phyloP scores from a whole-genome alignment of 352 stramenopile genomes.

The Globisporangium paddicum region DNA sequence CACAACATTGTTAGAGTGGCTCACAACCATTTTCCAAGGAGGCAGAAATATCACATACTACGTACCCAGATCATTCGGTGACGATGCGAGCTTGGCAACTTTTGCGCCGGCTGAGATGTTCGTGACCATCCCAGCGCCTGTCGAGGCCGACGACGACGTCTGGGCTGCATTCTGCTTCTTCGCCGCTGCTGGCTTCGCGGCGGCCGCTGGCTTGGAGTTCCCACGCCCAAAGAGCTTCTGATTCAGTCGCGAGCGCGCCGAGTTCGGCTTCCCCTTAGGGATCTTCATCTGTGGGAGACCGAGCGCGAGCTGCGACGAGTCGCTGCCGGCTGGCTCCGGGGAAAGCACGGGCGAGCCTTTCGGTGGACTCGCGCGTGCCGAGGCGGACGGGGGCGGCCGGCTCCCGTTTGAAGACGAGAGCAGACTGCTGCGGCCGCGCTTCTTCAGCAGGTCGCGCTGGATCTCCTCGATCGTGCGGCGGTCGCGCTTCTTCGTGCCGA shows the following conservation, averaged over 20 bases:
- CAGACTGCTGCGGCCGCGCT: conserved; percentile 22
- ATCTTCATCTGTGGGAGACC: conserved; percentile 20
- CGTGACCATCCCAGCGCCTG: conserved; percentile 26
- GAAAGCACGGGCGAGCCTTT: conserved; percentile 67
- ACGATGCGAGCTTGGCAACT: conserved; percentile 28
- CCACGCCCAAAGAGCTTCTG: conserved; percentile 77
- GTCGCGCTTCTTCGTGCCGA: conserved; percentile 82
- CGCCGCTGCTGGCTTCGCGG: conserved; percentile 20
- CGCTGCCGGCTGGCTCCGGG: conserved; percentile 35
- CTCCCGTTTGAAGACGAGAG: conserved; percentile 8
- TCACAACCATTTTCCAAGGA: neutral
- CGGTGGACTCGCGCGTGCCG: conserved; percentile 44
- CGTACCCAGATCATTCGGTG: conserved; percentile 22
- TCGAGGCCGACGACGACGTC: neutral
- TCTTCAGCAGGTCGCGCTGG: conserved; percentile 73
- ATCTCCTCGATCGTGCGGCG: conserved; percentile 88
- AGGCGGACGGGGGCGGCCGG: neutral
- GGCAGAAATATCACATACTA: neutral
- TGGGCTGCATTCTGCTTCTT: conserved; percentile 43
- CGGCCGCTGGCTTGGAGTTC: conserved; percentile 22
- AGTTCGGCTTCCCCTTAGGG: conserved; percentile 65
- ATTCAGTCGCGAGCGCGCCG: conserved; percentile 60
- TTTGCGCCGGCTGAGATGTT: conserved; percentile 55
- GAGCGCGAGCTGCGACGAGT: conserved; percentile 22
- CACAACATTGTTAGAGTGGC: neutral